Conservation (phyloP, 192 early-diverging fungal species). For the Bifiguratus adelaidae region DNA sequence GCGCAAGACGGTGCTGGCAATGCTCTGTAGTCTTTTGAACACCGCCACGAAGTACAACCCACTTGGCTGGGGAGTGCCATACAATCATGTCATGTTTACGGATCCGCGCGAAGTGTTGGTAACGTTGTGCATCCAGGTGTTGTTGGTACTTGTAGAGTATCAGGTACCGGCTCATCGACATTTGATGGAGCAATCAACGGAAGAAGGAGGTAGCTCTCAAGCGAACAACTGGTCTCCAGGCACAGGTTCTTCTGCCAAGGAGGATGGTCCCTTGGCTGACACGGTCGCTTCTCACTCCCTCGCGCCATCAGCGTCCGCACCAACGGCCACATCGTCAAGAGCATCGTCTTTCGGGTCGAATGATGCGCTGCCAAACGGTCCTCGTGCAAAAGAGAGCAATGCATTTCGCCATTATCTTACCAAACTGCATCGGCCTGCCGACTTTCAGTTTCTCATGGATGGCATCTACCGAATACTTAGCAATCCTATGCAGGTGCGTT, state of each 20-base stretch:
- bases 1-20: slow-evolving; percentile 57
- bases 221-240: background rate
- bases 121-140: slow-evolving; percentile 52
- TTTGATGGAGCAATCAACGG: slow-evolving; percentile 4
- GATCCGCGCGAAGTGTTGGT: slow-evolving; percentile 68
- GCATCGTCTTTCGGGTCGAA: too few relatives aligned
- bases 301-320: too few relatives aligned
- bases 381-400: slow-evolving; percentile 21
- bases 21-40: slow-evolving; percentile 83
- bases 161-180: slow-evolving; percentile 22
- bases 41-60: slow-evolving; percentile 75
- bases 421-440: slow-evolving; percentile 71
- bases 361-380: background rate
- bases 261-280: slow-evolving; percentile 3
- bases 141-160: slow-evolving; percentile 66
- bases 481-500: slow-evolving; percentile 54
- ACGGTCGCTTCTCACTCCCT: too few relatives aligned
- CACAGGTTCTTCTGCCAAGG: background rate
- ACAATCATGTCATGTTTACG: slow-evolving; percentile 70
- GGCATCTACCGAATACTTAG: slow-evolving; percentile 74
- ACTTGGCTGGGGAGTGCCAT: slow-evolving; percentile 79
- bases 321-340: background rate
- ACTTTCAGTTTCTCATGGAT: slow-evolving; percentile 71
- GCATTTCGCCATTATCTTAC: slow-evolving; percentile 69
- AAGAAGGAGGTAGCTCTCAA: background rate